These are phyloP conservation scores for Hymenoscyphus repandus DNA, from an alignment of 2,329 filamentous ascomycete genomes.

Conservation along the genomic window DNA sequence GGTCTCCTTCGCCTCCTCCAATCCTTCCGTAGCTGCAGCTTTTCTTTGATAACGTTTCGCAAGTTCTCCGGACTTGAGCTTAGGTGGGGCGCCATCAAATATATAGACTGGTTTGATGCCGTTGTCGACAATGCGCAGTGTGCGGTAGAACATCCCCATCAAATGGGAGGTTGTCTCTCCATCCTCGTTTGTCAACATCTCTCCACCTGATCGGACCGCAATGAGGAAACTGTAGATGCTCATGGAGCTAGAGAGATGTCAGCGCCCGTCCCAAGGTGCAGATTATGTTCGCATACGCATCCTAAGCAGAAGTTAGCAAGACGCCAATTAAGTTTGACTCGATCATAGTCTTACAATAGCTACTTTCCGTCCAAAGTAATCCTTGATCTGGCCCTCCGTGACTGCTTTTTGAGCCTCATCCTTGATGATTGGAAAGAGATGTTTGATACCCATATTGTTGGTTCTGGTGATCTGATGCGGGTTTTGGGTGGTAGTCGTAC, in stretches of 20 bases:
- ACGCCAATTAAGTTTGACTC: slow-evolving; percentile 2
- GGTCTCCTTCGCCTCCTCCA: slow-evolving; percentile 95
- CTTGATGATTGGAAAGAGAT: slow-evolving; percentile 75
- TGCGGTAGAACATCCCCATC: slow-evolving; percentile 99
- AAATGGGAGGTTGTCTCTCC: slow-evolving; percentile 97
- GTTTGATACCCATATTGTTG: slow-evolving; percentile 58
- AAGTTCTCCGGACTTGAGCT: slow-evolving; percentile 94
- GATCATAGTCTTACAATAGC: slow-evolving; percentile 67
- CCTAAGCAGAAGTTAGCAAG: slow-evolving; percentile 36
- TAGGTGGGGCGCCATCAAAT: slow-evolving; percentile 93
- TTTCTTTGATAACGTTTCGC: slow-evolving; percentile 96
- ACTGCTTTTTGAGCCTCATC: slow-evolving; percentile 93
- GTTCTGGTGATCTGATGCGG: neutral
- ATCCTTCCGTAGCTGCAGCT: slow-evolving; percentile 79
- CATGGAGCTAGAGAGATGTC: slow-evolving; percentile 66
- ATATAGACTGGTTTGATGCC: slow-evolving; percentile 98
- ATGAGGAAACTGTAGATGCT: slow-evolving; percentile 99
- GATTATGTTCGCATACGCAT: slow-evolving; percentile 43
- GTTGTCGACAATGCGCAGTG: slow-evolving; percentile 95
- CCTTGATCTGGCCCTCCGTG: slow-evolving; percentile 97
- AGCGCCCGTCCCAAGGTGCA: slow-evolving; percentile 4
- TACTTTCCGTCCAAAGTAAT: slow-evolving; percentile 96
- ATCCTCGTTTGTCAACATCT: slow-evolving; percentile 90
- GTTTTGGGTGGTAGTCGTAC: slow-evolving; percentile 3
- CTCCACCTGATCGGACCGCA: slow-evolving; percentile 91